Percentiles rank a stretch among this genome's conserved stretches.
These are phyloP conservation scores for Vigna mungo DNA, from an alignment of 306 rosid species.

Conservation along the genomic window DNA sequence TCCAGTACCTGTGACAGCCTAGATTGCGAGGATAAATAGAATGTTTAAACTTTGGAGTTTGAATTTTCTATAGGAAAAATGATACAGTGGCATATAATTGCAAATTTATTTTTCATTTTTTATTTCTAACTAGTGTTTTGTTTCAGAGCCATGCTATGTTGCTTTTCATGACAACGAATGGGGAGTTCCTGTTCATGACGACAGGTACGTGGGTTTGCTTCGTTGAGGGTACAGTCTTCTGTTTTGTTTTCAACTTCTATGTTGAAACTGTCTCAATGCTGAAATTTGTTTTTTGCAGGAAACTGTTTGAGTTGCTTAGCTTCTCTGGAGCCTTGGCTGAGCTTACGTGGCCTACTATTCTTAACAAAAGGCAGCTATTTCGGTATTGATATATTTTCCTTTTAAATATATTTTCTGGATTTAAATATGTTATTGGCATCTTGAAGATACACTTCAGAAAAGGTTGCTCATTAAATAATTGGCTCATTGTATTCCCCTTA, in stretches of 20 bases:
- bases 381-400: conserved; percentile 56
- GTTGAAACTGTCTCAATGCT: conserved; percentile 38
- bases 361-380: conserved; percentile 63
- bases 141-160: conserved; percentile 64
- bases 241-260: conserved; percentile 39
- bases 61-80: not conserved
- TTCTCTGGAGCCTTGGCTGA: conserved; percentile 84
- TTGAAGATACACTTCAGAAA: conserved; percentile 4
- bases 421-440: conserved; percentile 4
- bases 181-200: conserved; percentile 79
- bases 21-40: conserved; percentile 32
- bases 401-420: not conserved
- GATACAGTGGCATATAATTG: not conserved
- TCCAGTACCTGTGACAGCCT: conserved; percentile 34
- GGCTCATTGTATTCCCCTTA: conserved; percentile 23
- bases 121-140: conserved; percentile 46
- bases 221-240: conserved; percentile 38
- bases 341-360: conserved; percentile 76
- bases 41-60: conserved; percentile 9
- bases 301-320: conserved; percentile 78
- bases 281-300: conserved; percentile 52
- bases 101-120: conserved; percentile 18
- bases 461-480: conserved; percentile 34
- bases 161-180: conserved; percentile 79
- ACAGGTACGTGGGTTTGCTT: conserved; percentile 60